These are phyloP conservation scores for Quercus alba DNA, from an alignment of 306 rosid genomes.

Conservation along the genomic window DNA sequence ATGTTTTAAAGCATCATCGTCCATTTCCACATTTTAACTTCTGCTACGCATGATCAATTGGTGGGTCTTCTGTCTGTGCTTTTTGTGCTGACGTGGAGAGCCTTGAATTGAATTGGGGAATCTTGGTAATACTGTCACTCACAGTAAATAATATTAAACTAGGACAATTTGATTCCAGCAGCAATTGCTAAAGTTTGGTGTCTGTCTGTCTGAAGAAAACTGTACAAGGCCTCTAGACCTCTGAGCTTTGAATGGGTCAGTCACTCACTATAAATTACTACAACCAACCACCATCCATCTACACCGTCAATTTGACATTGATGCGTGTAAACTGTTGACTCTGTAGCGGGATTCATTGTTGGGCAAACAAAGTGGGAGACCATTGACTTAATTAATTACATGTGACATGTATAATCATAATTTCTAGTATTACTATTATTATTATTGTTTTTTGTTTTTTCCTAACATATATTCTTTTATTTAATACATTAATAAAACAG, in stretches of 20 bases:
- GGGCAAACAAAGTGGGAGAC: background rate
- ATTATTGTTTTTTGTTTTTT: background rate
- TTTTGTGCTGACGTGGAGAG: conserved; percentile 9
- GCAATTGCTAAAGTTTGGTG: background rate
- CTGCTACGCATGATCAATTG: background rate
- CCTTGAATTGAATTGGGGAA: background rate
- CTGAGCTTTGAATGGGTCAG: background rate
- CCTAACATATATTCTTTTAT: background rate
- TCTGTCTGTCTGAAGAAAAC: background rate
- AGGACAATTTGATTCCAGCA: background rate
- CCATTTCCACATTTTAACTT: background rate
- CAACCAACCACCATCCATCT: background rate
- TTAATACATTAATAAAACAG: background rate
- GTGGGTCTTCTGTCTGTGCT: background rate
- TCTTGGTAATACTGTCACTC: background rate
- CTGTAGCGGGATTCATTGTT: background rate
- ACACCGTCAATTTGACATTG: background rate
- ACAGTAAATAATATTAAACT: background rate
- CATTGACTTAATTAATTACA: conserved; percentile 1
- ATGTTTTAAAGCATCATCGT: background rate
- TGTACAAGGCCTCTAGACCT: background rate
- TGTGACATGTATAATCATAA: background rate
- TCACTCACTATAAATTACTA: background rate
- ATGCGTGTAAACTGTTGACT: background rate
- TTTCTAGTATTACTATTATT: background rate